phyloP scores from a whole-genome alignment of 2,329 filamentous ascomycete species.

The Amphichorda felina region DNA sequence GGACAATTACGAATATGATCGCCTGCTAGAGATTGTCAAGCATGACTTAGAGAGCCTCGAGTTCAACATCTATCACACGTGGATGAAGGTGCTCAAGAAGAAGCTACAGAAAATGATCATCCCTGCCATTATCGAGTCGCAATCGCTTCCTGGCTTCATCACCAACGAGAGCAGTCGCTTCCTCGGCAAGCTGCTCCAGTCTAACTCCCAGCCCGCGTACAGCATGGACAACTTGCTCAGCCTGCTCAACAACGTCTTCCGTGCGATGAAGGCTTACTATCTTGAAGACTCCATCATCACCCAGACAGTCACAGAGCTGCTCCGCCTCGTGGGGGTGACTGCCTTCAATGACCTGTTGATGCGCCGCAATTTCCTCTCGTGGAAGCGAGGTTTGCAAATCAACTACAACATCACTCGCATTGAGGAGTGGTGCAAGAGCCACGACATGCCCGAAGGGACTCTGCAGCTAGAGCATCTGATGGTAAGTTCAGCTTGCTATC shows the following conservation, averaged over 20 bases:
- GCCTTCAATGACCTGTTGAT: constrained; percentile 98
- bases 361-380: constrained; percentile 95
- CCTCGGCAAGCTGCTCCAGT: constrained; percentile 88
- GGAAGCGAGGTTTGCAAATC: constrained; percentile 98
- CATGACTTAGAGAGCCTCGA: constrained; percentile 96
- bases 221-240: constrained; percentile 99
- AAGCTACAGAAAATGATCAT: constrained; percentile 99
- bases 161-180: constrained; percentile 98
- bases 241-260: constrained; percentile 92
- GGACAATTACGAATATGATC: constrained; percentile 98
- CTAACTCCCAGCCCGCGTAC: constrained; percentile 85
- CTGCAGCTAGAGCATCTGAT: constrained; percentile 96
- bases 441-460: constrained; percentile 98
- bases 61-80: constrained; percentile 99
- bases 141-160: constrained; percentile 94
- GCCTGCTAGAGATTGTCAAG: constrained; percentile 95
- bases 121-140: constrained; percentile 96
- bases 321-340: constrained; percentile 88
- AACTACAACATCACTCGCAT: constrained; percentile 99
- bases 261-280: constrained; percentile 98
- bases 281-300: constrained; percentile 92
- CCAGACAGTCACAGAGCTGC: constrained; percentile 87
- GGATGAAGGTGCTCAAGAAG: constrained; percentile 99
- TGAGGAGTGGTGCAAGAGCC: constrained; percentile 99
- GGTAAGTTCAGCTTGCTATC: constrained; percentile 35